Percentiles rank a stretch among this genome's conserved stretches.
Conservation (phyloP, 2,329 filamentous ascomycete genomes). For the Drechslera avenae region DNA sequence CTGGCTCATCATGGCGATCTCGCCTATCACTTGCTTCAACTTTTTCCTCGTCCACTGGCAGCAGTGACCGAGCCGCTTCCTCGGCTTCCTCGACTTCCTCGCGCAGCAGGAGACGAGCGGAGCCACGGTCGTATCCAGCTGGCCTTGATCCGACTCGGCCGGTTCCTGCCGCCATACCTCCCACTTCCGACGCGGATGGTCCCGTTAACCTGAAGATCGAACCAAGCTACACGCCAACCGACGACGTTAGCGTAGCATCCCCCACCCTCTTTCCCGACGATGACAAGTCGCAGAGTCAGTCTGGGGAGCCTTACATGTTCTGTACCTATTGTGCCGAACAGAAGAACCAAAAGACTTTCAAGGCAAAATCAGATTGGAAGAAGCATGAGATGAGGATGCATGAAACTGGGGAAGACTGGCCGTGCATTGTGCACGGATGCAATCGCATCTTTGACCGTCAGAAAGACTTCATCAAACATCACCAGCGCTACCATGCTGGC, state of each 20-base stretch:
- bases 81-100: constrained; percentile 40
- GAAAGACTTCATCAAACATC: constrained; percentile 47
- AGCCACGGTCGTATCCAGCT: constrained; percentile 43
- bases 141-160: constrained; percentile 43
- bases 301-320: constrained; percentile 45
- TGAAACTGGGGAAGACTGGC: constrained; percentile 48
- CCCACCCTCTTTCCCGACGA: constrained; percentile 26
- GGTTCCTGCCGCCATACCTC: constrained; percentile 36
- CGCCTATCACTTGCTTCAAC: constrained; percentile 42
- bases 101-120: constrained; percentile 36
- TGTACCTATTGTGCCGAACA: constrained; percentile 47
- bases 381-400: constrained; percentile 49
- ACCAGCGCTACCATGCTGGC: constrained; percentile 45
- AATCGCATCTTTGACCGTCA: constrained; percentile 45
- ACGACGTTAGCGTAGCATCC: constrained; percentile 40
- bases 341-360: constrained; percentile 45
- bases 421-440: constrained; percentile 42
- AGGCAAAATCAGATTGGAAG: constrained; percentile 49
- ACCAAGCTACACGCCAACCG: constrained; percentile 38
- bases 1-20: constrained; percentile 41
- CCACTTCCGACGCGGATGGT: constrained; percentile 41
- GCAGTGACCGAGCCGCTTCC: constrained; percentile 38
- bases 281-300: constrained; percentile 29
- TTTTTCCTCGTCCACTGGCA: constrained; percentile 37
- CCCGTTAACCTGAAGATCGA: constrained; percentile 40